Conservation (phyloP, 768 basidiomycete species). For the Flagelloscypha sp. region DNA sequence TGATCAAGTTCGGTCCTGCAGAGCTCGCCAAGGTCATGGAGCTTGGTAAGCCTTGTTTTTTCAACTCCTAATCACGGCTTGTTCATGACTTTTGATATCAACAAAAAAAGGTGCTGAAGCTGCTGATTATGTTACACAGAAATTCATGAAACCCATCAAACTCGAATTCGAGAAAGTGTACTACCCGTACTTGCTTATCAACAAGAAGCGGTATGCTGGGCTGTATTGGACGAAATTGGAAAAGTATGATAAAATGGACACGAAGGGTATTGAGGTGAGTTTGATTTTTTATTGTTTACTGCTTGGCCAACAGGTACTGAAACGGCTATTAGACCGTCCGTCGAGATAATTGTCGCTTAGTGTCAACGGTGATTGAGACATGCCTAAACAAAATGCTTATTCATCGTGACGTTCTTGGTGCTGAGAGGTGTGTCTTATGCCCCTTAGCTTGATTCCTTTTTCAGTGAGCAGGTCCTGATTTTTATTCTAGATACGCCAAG, state of each 20-base stretch:
- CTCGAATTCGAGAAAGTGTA: constrained; percentile 99
- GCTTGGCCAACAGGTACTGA: constrained; percentile 4
- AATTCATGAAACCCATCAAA: constrained; percentile 94
- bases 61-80: neutral
- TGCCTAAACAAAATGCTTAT: constrained; percentile 98
- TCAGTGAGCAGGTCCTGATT: constrained; percentile 5
- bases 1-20: constrained; percentile 91
- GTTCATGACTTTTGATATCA: constrained; percentile 3
- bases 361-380: constrained; percentile 96
- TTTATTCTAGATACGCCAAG: constrained; percentile 72
- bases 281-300: neutral
- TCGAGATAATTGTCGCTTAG: constrained; percentile 96
- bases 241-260: constrained; percentile 99
- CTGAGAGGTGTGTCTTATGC: constrained; percentile 65
- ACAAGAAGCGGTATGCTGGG: constrained; percentile 97
- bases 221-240: constrained; percentile 95
- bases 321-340: constrained; percentile 71
- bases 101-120: constrained; percentile 70
- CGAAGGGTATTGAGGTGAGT: constrained; percentile 94
- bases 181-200: constrained; percentile 96
- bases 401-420: constrained; percentile 86
- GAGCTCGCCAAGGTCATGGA: constrained; percentile 86
- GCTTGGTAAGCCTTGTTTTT: constrained; percentile 49
- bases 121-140: constrained; percentile 80
- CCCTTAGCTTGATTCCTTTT: neutral